A percentile compares a stretch with the other conserved stretches of the same genome.
phyloP scores from a whole-genome alignment of 1,284 basidiomycete genomes.

The Moniliella sp. region DNA sequence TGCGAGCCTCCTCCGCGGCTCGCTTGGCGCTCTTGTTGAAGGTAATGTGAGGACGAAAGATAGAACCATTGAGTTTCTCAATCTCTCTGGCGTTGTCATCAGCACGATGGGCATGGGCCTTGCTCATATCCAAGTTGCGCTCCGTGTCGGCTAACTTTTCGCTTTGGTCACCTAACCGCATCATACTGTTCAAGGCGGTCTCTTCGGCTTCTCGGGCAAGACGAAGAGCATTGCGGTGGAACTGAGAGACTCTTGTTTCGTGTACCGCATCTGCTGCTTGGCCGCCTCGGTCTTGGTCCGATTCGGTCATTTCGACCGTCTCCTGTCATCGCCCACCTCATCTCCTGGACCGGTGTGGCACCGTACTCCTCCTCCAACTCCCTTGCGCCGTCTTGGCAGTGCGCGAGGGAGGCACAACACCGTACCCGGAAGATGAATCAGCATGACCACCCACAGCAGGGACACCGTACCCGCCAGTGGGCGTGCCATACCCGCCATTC shows the following conservation, averaged over 20 bases:
- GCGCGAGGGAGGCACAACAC: too few relatives aligned
- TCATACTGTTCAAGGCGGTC: slow-evolving; percentile 65
- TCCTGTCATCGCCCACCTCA: too few relatives aligned
- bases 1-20: slow-evolving; percentile 65
- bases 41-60: slow-evolving; percentile 47
- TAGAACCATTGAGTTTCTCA: slow-evolving; percentile 74
- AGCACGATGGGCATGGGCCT: slow-evolving; percentile 66
- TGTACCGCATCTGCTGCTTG: slow-evolving; percentile 68
- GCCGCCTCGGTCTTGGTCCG: slow-evolving; percentile 88
- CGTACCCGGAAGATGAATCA: too few relatives aligned
- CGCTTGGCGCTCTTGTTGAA: slow-evolving; percentile 52
- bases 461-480: too few relatives aligned
- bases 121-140: slow-evolving; percentile 77
- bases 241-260: slow-evolving; percentile 80
- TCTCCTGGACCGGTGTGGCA: too few relatives aligned
- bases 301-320: too few relatives aligned
- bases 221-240: slow-evolving; percentile 76
- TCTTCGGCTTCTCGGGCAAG: slow-evolving; percentile 88
- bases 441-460: too few relatives aligned
- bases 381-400: too few relatives aligned
- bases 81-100: slow-evolving; percentile 84
- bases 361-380: too few relatives aligned
- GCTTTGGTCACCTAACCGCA: slow-evolving; percentile 76
- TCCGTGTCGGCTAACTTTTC: slow-evolving; percentile 67
- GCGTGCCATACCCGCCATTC: too few relatives aligned